Percentiles rank a stretch among this genome's conserved stretches.
Conservation (phyloP, 495 filamentous ascomycete genomes). For the Elaphomyces granulatus region DNA sequence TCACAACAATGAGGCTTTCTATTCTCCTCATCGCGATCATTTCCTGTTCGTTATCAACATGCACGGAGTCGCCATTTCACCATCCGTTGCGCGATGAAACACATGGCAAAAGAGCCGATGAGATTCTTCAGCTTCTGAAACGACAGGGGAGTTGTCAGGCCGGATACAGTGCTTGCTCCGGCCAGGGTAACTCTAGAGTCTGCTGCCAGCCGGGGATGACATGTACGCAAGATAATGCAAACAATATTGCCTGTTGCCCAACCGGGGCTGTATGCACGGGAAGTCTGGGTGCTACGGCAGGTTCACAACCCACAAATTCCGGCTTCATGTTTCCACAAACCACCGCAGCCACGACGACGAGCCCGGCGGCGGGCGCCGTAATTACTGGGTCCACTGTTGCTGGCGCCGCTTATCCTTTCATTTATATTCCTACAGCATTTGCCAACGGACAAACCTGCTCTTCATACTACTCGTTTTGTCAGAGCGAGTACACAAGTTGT, state of each 20-base stretch:
- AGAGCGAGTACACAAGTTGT: slow-evolving; percentile 48
- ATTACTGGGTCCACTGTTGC: slow-evolving; percentile 31
- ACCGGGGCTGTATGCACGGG: slow-evolving; percentile 47
- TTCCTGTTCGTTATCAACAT: not conserved
- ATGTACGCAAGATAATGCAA: slow-evolving; percentile 43
- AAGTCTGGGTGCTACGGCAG: slow-evolving; percentile 26
- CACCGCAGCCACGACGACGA: slow-evolving; percentile 15
- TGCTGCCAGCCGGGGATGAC: slow-evolving; percentile 41
- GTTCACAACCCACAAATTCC: slow-evolving; percentile 11
- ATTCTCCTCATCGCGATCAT: not conserved
- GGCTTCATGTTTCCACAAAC: slow-evolving; percentile 27
- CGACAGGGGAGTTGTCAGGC: slow-evolving; percentile 36
- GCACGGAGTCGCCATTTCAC: not conserved
- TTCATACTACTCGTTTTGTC: slow-evolving; percentile 50
- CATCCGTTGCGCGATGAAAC: not conserved
- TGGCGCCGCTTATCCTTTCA: slow-evolving; percentile 43
- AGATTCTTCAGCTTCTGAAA: slow-evolving; percentile 22
- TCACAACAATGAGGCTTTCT: not conserved
- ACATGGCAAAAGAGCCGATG: not conserved
- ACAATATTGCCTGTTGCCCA: slow-evolving; percentile 54
- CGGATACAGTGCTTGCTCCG: slow-evolving; percentile 37
- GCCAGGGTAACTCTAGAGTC: slow-evolving; percentile 32
- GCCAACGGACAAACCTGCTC: slow-evolving; percentile 47
- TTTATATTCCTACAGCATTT: slow-evolving; percentile 52
- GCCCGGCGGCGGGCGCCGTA: slow-evolving; percentile 17